A percentile compares a stretch with the other conserved stretches of the same genome.
These are phyloP conservation scores for Curvularia verruculosa DNA, from an alignment of 2,329 filamentous ascomycete genomes.

Conservation along the genomic window DNA sequence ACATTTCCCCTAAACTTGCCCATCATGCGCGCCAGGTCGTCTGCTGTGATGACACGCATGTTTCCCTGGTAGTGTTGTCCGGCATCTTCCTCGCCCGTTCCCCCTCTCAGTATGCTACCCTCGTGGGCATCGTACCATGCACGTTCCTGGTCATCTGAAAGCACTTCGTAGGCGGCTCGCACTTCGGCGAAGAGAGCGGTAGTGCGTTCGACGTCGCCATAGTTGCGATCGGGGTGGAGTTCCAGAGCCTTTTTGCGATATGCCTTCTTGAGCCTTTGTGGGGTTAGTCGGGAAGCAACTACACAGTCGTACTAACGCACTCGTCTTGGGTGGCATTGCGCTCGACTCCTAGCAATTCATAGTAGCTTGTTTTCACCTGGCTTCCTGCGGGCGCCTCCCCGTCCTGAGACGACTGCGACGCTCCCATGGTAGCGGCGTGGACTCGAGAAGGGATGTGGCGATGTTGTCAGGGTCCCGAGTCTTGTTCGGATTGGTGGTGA, in stretches of 20 bases:
- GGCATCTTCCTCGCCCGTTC: constrained; percentile 57
- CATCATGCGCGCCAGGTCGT: constrained; percentile 79
- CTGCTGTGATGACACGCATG: constrained; percentile 76
- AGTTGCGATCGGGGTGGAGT: constrained; percentile 93
- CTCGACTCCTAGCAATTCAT: constrained; percentile 79
- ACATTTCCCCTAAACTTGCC: constrained; percentile 78
- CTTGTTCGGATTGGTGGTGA: constrained; percentile 12
- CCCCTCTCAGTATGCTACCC: constrained; percentile 77
- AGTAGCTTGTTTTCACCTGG: constrained; percentile 76
- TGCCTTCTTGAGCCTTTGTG: constrained; percentile 81
- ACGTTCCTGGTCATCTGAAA: constrained; percentile 93
- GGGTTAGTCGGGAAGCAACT: constrained; percentile 2
- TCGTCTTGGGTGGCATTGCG: constrained; percentile 79
- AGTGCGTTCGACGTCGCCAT: constrained; percentile 80
- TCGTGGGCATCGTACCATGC: constrained; percentile 98
- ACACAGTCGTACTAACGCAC: constrained; percentile 53
- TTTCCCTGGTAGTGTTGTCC: constrained; percentile 68
- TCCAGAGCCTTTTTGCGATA: constrained; percentile 91
- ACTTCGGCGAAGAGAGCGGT: constrained; percentile 89
- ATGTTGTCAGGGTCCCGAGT: constrained; percentile 17
- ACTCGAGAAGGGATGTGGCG: constrained; percentile 8
- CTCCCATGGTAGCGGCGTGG: constrained; percentile 50
- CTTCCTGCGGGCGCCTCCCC: constrained; percentile 27
- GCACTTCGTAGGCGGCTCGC: constrained; percentile 91
- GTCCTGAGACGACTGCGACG: constrained; percentile 52